phyloP scores from a whole-genome alignment of 2,329 filamentous ascomycete species.

The Alternaria sp. region DNA sequence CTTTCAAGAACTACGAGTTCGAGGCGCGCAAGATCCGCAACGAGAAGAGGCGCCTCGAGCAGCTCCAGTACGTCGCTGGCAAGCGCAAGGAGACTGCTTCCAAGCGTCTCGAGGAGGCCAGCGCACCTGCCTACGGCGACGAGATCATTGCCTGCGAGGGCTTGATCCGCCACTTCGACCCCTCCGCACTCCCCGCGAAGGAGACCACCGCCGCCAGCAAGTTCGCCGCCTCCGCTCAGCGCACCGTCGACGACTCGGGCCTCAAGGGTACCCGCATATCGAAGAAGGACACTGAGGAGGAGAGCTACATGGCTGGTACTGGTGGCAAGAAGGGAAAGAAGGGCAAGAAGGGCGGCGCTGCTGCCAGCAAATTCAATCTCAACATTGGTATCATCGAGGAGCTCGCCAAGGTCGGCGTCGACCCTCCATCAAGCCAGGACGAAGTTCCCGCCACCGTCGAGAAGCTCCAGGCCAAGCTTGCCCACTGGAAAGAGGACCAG shows the following conservation, averaged over 20 bases:
- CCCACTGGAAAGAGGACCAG: slow-evolving; percentile 90
- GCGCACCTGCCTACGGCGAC: slow-evolving; percentile 85
- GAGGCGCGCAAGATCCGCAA: slow-evolving; percentile 77
- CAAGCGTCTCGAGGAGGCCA: slow-evolving; percentile 79
- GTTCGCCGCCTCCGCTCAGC: slow-evolving; percentile 74
- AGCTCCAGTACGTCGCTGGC: slow-evolving; percentile 73
- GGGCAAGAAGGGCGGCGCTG: slow-evolving; percentile 75
- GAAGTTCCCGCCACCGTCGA: slow-evolving; percentile 82
- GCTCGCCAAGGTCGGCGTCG: slow-evolving; percentile 80
- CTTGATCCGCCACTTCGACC: slow-evolving; percentile 90
- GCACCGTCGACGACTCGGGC: slow-evolving; percentile 82
- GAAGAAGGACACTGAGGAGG: slow-evolving; percentile 86
- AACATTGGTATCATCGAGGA: slow-evolving; percentile 92
- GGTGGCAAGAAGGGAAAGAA: slow-evolving; percentile 88
- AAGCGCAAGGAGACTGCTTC: slow-evolving; percentile 78
- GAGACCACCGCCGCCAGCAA: slow-evolving; percentile 69
- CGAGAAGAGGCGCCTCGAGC: slow-evolving; percentile 82
- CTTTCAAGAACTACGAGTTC: slow-evolving; percentile 81
- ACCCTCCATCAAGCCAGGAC: slow-evolving; percentile 83
- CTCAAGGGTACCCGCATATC: slow-evolving; percentile 85
- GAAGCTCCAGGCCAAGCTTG: slow-evolving; percentile 91
- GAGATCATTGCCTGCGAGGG: slow-evolving; percentile 90
- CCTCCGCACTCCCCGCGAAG: slow-evolving; percentile 67
- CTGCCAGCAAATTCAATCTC: slow-evolving; percentile 77
- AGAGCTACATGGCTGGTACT: slow-evolving; percentile 78